phyloP scores from a whole-genome alignment of 2,329 filamentous ascomycete species.

The Cladophialophora psammophila region DNA sequence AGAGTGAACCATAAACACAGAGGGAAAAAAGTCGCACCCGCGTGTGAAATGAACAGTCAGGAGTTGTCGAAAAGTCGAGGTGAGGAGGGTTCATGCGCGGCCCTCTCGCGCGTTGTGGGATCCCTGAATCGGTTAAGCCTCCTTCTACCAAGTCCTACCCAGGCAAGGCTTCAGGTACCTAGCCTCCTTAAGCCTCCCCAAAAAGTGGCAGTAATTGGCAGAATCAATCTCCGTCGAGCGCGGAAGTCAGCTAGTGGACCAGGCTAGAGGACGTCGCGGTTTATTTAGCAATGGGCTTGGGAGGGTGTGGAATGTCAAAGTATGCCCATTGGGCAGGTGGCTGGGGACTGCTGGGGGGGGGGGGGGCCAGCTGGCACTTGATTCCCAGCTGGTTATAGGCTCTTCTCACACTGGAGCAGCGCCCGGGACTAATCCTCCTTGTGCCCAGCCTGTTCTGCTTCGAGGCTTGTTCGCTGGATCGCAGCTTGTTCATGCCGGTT shows the following conservation, averaged over 20 bases:
- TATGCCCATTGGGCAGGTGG: slow-evolving; percentile 6
- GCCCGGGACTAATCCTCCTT: slow-evolving; percentile 11
- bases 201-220: slow-evolving; percentile 20
- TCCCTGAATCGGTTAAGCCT: slow-evolving; percentile 13
- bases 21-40: slow-evolving; percentile 3
- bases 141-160: not conserved
- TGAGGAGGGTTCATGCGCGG: slow-evolving; percentile 21
- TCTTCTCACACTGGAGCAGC: not conserved
- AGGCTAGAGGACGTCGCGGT: slow-evolving; percentile 16
- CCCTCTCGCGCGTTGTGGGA: slow-evolving; percentile 23
- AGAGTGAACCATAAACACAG: slow-evolving; percentile 4
- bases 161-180: slow-evolving; percentile 9
- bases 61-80: slow-evolving; percentile 22
- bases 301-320: not conserved
- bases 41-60: slow-evolving; percentile 15
- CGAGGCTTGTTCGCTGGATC: not conserved
- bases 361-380: not conserved
- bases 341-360: slow-evolving; percentile 4
- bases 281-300: slow-evolving; percentile 12
- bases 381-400: not conserved
- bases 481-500: slow-evolving; percentile 14
- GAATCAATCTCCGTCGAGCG: slow-evolving; percentile 24
- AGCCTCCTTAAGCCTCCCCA: slow-evolving; percentile 5
- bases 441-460: slow-evolving; percentile 1
- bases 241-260: slow-evolving; percentile 16